Evolutionary conservation across 108 stramenopile species (phyloP), one percentile per base, ranked within the genome.

Genomic region (Nitzschia putrida): DNA sequence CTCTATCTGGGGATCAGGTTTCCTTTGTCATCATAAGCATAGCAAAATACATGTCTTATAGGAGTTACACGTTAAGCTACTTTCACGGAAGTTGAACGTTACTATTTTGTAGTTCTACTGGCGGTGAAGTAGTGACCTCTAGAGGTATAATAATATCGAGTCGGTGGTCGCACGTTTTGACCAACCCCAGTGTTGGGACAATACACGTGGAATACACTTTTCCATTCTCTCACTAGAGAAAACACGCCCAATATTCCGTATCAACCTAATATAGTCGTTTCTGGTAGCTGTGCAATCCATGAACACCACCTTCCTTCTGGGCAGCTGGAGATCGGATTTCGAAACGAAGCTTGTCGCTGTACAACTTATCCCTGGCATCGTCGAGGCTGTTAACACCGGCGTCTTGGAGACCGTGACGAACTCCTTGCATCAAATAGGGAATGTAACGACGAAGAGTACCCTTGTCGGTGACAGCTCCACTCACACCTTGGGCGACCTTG

Each of bases 401-500:
- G 81, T 96, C 96, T 82, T 98, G 99, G 64, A 99, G 69, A n/a
- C 99, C 99, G 69, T 99, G 99, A 61, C 92, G 80, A 18, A 99
- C 93, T 41, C 98, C 98, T 76, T 97, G 95, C 53, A 89, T 84
- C 47, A 99, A 80, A 78, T 99, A 99, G 8, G 99, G 99, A 63
- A 99, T 83, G 88, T 99, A 99, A 23, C 94, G 82, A 51, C 84
- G 82, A 43, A 99, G 72, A 21, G 97, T 96, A 55, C 99, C 99
- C 77, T 98, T 98, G 78, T 99, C 99, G 34, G 94, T 93, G 8
- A 99, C 99, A 43, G 97, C 93, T n/a, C 99, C 99, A 57, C 92
- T 91, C 5, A 99, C 99, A 34, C 99, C 99, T 80, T 99, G 99
- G 0, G 99, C 99, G 2, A 99, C 99, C 86, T 99, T 98, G 57